Conservation (phyloP, 306 rosid species). For the Malus asiatica region DNA sequence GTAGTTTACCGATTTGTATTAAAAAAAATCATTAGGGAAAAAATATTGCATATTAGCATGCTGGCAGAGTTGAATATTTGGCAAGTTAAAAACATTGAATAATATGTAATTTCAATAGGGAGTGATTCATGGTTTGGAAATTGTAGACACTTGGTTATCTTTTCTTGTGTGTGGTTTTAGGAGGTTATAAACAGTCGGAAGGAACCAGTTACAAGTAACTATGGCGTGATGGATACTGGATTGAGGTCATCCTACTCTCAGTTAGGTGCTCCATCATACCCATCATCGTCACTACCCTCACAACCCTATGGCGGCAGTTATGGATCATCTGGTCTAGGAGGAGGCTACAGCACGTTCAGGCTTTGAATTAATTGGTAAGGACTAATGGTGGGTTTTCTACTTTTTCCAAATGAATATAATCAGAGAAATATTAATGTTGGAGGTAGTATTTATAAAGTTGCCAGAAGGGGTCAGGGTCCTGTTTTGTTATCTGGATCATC, state of each 20-base stretch:
- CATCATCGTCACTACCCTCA: slow-evolving; percentile 55
- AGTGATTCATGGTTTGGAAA: neutral
- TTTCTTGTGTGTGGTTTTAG: slow-evolving; percentile 36
- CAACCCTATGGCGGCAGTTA: slow-evolving; percentile 51
- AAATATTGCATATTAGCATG: neutral
- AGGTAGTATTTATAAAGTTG: slow-evolving; percentile 31
- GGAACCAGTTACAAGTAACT: slow-evolving; percentile 56
- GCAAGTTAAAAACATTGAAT: neutral
- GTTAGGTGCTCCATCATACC: slow-evolving; percentile 48
- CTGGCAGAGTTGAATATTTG: neutral
- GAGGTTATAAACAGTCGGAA: slow-evolving; percentile 61
- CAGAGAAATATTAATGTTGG: slow-evolving; percentile 18
- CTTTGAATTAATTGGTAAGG: slow-evolving; percentile 36
- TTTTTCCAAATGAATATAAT: slow-evolving; percentile 25
- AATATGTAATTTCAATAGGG: neutral
- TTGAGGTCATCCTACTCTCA: slow-evolving; percentile 68
- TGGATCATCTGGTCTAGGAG: slow-evolving; percentile 76
- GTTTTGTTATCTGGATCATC: slow-evolving; percentile 7
- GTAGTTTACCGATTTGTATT: too few species aligned
- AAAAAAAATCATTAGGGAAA: neutral
- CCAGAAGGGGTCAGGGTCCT: slow-evolving; percentile 1
- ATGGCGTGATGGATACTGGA: slow-evolving; percentile 58
- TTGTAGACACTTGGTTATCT: neutral
- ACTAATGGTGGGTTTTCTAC: slow-evolving; percentile 17
- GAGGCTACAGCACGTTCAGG: slow-evolving; percentile 82